Conservation (phyloP, 2,329 filamentous ascomycete genomes). For the Acrocalymma vagum region DNA sequence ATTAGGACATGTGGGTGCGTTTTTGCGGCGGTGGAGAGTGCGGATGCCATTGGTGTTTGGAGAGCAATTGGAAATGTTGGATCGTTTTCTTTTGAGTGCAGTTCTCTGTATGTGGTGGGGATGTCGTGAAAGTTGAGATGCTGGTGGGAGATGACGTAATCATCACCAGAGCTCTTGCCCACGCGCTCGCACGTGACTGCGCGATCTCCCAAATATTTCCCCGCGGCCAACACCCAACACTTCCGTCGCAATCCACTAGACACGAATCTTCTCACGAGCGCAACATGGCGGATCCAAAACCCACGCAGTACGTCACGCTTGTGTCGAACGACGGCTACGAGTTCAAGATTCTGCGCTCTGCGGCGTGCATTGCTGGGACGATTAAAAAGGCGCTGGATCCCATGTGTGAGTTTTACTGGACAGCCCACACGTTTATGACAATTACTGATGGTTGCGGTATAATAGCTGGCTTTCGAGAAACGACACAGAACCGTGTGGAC, state of each 20-base stretch:
- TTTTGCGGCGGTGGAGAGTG: no score
- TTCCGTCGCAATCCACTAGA: not conserved
- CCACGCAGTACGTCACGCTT: constrained; percentile 77
- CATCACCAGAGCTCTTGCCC: no score
- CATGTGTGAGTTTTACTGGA: constrained; percentile 60
- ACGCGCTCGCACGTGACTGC: constrained; percentile 37
- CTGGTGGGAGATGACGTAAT: no score
- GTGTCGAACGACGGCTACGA: constrained; percentile 79
- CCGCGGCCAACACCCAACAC: constrained; percentile 8
- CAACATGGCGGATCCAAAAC: constrained; percentile 30
- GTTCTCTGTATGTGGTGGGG: no score
- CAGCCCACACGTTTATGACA: not conserved
- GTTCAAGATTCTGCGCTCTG: constrained; percentile 77
- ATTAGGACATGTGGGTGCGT: constrained; percentile 46
- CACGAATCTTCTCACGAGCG: not conserved
- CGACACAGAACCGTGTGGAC: constrained; percentile 68
- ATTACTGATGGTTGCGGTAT: constrained; percentile 1
- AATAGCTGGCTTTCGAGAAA: constrained; percentile 71
- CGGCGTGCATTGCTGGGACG: constrained; percentile 73
- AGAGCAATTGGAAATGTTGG: no score
- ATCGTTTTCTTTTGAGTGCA: no score
- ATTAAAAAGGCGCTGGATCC: constrained; percentile 80
- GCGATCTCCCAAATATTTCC: constrained; percentile 21
- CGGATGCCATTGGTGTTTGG: not conserved
- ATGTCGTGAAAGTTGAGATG: no score